Percentiles rank a stretch among this genome's conserved stretches.
These are phyloP conservation scores for Theobroma cacao DNA, from an alignment of 345 rosid species.

Conservation along the genomic window DNA sequence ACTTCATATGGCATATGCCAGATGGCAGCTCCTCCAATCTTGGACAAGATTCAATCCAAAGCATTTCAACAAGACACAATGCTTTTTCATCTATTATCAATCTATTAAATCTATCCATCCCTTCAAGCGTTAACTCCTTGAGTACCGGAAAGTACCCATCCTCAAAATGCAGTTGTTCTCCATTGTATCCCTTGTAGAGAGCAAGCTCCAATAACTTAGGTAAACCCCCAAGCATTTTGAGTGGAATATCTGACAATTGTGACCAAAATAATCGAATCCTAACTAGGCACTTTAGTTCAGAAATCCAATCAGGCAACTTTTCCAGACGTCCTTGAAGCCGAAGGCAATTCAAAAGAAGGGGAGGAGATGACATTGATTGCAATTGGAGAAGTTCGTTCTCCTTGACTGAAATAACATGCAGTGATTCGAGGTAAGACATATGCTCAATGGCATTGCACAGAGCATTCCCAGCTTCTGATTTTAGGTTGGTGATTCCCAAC, in stretches of 20 bases:
- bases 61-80: not conserved
- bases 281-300: not conserved
- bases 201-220: not conserved
- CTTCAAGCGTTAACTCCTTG: not conserved
- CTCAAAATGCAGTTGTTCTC: not conserved
- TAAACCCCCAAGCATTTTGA: slow-evolving; percentile 8
- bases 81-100: not conserved
- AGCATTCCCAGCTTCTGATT: slow-evolving; percentile 4
- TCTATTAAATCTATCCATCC: not conserved
- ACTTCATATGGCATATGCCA: not conserved
- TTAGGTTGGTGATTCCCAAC: slow-evolving; percentile 17
- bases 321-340: not conserved
- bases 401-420: not conserved
- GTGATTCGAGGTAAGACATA: slow-evolving; percentile 5
- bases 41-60: not conserved
- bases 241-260: not conserved
- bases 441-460: slow-evolving; percentile 13
- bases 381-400: not conserved
- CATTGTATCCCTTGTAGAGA: not conserved
- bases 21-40: not conserved
- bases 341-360: not conserved
- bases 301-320: slow-evolving; percentile 13
- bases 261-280: not conserved
- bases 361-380: slow-evolving; percentile 6
- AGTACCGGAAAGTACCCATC: not conserved